Conservation (phyloP, 495 filamentous ascomycete genomes). For the Aspergillus bridgeri region DNA sequence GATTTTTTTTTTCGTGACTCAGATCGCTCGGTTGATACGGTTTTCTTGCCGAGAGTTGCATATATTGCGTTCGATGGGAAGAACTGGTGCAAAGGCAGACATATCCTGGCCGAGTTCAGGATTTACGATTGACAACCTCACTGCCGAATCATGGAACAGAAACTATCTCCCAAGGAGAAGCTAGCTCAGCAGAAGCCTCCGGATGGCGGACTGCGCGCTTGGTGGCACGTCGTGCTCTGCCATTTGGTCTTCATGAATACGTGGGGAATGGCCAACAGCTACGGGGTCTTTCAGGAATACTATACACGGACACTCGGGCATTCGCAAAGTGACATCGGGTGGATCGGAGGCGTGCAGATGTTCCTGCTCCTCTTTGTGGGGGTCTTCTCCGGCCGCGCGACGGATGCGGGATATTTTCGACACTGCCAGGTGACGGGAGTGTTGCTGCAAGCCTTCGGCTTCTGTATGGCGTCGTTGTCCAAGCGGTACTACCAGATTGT, state of each 20-base stretch:
- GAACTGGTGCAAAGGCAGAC: too few relatives aligned
- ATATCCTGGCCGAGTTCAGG: too few relatives aligned
- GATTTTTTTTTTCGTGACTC: too few relatives aligned
- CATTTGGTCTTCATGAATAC: neutral
- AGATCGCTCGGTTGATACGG: too few relatives aligned
- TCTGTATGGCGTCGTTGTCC: slow-evolving; percentile 64
- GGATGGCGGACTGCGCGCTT: neutral
- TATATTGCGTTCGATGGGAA: too few relatives aligned
- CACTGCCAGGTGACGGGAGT: slow-evolving; percentile 57
- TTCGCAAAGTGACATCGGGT: slow-evolving; percentile 48
- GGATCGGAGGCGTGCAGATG: slow-evolving; percentile 54
- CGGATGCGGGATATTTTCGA: slow-evolving; percentile 70
- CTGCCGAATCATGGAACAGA: too few relatives aligned
- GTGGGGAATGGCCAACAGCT: slow-evolving; percentile 2
- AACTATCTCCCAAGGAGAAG: too few relatives aligned
- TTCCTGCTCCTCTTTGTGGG: slow-evolving; percentile 55
- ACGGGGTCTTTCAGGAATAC: slow-evolving; percentile 42
- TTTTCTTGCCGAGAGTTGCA: too few relatives aligned
- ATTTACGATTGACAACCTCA: too few relatives aligned
- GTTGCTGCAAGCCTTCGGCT: slow-evolving; percentile 58
- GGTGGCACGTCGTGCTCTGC: neutral
- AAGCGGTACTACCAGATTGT: slow-evolving; percentile 48
- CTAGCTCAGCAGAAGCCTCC: neutral
- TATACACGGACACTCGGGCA: slow-evolving; percentile 55
- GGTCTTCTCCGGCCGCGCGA: slow-evolving; percentile 54